Evolutionary conservation across 306 rosid species (phyloP).

Genomic region (Lathyrus aphaca): DNA sequence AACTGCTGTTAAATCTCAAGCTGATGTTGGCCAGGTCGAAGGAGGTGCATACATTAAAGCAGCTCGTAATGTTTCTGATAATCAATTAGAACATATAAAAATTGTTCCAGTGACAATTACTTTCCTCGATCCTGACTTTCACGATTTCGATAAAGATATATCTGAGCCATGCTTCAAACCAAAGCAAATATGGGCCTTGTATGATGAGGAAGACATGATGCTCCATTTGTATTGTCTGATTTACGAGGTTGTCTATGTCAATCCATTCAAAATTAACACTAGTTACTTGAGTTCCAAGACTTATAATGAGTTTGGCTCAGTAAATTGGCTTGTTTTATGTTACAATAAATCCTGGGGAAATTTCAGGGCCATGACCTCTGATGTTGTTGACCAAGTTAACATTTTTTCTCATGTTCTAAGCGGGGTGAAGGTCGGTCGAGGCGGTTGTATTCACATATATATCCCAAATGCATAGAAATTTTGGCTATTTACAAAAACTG

Average conservation of each 20-base stretch:
- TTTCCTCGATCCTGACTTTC: slow-evolving; percentile 96
- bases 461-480: slow-evolving; percentile 80
- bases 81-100: slow-evolving; percentile 52
- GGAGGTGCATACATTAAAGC: slow-evolving; percentile 45
- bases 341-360: slow-evolving; percentile 97
- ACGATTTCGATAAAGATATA: slow-evolving; percentile 91
- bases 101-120: slow-evolving; percentile 57
- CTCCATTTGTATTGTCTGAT: slow-evolving; percentile 94
- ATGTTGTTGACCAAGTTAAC: slow-evolving; percentile 84
- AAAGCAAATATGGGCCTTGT: slow-evolving; percentile 98
- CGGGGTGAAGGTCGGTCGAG: slow-evolving; percentile 82
- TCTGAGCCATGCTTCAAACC: slow-evolving; percentile 93
- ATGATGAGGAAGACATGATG: slow-evolving; percentile 99
- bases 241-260: slow-evolving; percentile 82
- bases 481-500: slow-evolving; percentile 94
- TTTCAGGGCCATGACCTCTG: slow-evolving; percentile 79
- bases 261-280: slow-evolving; percentile 81
- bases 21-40: slow-evolving; percentile 51
- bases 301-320: slow-evolving; percentile 80
- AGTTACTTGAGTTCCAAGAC: slow-evolving; percentile 89
- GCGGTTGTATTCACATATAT: slow-evolving; percentile 89
- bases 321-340: slow-evolving; percentile 84
- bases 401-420: slow-evolving; percentile 84
- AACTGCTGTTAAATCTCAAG: slow-evolving; percentile 44
- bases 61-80: slow-evolving; percentile 48